phyloP scores from a whole-genome alignment of 768 basidiomycete genomes.

The Astraeus odoratus region DNA sequence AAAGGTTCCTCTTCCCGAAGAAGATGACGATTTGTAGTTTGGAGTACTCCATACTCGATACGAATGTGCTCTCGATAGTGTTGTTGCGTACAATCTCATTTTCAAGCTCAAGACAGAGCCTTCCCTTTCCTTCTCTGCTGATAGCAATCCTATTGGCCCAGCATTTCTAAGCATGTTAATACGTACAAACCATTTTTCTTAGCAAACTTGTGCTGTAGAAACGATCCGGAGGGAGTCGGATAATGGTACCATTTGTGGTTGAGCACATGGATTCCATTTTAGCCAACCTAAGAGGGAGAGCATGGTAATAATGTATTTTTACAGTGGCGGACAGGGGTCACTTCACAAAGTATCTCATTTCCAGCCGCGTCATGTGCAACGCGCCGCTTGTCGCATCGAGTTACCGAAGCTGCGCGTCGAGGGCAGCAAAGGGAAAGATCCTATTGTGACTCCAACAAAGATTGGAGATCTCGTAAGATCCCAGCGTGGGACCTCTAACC shows the following conservation, averaged over 20 bases:
- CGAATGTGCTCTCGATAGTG: slow-evolving; percentile 15
- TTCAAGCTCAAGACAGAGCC: slow-evolving; percentile 15
- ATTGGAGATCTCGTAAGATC: too few species aligned
- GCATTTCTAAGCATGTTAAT: slow-evolving; percentile 19
- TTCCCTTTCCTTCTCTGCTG: slow-evolving; percentile 12
- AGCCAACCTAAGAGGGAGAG: too few species aligned
- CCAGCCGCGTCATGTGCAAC: slow-evolving; percentile 17
- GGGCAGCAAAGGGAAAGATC: slow-evolving; percentile 21
- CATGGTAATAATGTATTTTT: too few species aligned
- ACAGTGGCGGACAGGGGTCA: too few species aligned
- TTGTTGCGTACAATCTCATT: slow-evolving; percentile 15
- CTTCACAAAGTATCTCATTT: slow-evolving; percentile 14
- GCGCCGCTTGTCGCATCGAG: slow-evolving; percentile 7
- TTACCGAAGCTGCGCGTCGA: slow-evolving; percentile 9
- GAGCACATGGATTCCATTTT: too few species aligned
- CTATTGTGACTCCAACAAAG: too few species aligned
- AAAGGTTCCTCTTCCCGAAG: slow-evolving; percentile 91
- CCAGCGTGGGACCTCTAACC: too few species aligned
- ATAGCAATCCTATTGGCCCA: slow-evolving; percentile 16
- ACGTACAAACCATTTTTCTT: slow-evolving; percentile 15
- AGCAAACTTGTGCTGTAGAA: slow-evolving; percentile 3
- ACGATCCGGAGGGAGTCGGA: slow-evolving; percentile 1
- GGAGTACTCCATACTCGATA: slow-evolving; percentile 14
- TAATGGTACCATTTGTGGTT: slow-evolving; percentile 1
- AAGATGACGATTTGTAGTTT: slow-evolving; percentile 79